phyloP scores from a whole-genome alignment of 2,329 filamentous ascomycete genomes.

The Sporothrix brasiliensis region DNA sequence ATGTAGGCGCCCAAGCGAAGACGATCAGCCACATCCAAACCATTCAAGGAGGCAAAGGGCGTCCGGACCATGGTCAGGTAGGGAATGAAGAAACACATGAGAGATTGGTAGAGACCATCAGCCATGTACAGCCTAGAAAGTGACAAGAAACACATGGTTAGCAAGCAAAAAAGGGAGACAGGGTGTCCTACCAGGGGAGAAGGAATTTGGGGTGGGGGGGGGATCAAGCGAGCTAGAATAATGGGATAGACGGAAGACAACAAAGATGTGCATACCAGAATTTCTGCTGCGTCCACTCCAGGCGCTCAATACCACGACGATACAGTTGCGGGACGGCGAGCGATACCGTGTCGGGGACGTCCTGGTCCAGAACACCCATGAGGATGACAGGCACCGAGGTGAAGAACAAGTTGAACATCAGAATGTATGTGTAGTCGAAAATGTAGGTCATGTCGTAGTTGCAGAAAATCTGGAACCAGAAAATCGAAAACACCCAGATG shows the following conservation, averaged over 20 bases:
- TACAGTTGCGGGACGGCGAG: constrained; percentile 94
- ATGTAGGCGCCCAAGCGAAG: constrained; percentile 85
- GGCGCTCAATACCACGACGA: constrained; percentile 88
- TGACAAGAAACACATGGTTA: constrained; percentile 17
- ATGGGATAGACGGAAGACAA: constrained; percentile 40
- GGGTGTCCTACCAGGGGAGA: neutral
- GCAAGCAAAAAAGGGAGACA: constrained; percentile 2
- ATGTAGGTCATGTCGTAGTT: constrained; percentile 96
- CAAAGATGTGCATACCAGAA: constrained; percentile 73
- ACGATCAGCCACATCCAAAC: constrained; percentile 76
- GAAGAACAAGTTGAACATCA: constrained; percentile 95
- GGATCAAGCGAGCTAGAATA: neutral
- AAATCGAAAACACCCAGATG: constrained; percentile 93
- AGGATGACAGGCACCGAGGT: constrained; percentile 93
- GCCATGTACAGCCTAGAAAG: constrained; percentile 81
- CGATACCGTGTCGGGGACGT: constrained; percentile 91
- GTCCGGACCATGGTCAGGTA: constrained; percentile 75
- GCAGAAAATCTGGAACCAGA: constrained; percentile 96
- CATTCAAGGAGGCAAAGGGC: constrained; percentile 70
- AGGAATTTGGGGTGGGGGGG: neutral
- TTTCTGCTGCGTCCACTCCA: constrained; percentile 94
- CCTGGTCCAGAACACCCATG: constrained; percentile 95
- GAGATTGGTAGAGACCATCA: constrained; percentile 92
- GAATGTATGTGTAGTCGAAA: constrained; percentile 96
- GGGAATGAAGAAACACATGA: constrained; percentile 90